Evolutionary conservation across 371 early-diverging fungal genomes (phyloP).

Genomic region (Mycotypha africana): DNA sequence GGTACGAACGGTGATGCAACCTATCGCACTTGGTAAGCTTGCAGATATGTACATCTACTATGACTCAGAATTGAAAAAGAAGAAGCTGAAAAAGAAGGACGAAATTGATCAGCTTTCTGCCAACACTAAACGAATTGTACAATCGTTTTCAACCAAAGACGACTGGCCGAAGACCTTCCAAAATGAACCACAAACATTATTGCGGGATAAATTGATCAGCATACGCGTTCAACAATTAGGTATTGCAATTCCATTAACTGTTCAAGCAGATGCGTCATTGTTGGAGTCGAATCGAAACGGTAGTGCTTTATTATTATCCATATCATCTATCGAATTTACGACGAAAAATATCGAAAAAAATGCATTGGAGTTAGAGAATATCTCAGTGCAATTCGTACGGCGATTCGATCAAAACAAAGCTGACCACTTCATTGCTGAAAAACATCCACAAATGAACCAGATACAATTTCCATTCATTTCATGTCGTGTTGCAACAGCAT

Average conservation of each 20-base stretch:
- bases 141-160: conserved; percentile 48
- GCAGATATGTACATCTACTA: conserved; percentile 69
- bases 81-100: conserved; percentile 43
- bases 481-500: conserved; percentile 42
- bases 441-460: conserved; percentile 68
- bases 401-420: conserved; percentile 68
- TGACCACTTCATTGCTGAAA: conserved; percentile 59
- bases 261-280: conserved; percentile 29
- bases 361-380: conserved; percentile 50
- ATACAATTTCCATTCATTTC: conserved; percentile 55
- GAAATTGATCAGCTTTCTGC: conserved; percentile 60
- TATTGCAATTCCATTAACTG: conserved; percentile 63
- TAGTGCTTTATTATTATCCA: conserved; percentile 60
- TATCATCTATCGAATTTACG: conserved; percentile 49
- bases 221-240: conserved; percentile 56
- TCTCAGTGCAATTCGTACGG: conserved; percentile 70
- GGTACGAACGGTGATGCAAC: conserved; percentile 74
- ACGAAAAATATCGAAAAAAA: conserved; percentile 59
- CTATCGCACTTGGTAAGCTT: conserved; percentile 65
- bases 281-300: conserved; percentile 12
- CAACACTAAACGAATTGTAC: conserved; percentile 64
- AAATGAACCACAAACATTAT: conserved; percentile 44
- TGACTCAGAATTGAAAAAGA: conserved; percentile 57
- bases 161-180: conserved; percentile 37
- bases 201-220: conserved; percentile 51